A percentile compares a stretch with the other conserved stretches of the same genome.
Evolutionary conservation across 2,329 filamentous ascomycete genomes (phyloP).

Genomic region (Microthyrium microscopicum): DNA sequence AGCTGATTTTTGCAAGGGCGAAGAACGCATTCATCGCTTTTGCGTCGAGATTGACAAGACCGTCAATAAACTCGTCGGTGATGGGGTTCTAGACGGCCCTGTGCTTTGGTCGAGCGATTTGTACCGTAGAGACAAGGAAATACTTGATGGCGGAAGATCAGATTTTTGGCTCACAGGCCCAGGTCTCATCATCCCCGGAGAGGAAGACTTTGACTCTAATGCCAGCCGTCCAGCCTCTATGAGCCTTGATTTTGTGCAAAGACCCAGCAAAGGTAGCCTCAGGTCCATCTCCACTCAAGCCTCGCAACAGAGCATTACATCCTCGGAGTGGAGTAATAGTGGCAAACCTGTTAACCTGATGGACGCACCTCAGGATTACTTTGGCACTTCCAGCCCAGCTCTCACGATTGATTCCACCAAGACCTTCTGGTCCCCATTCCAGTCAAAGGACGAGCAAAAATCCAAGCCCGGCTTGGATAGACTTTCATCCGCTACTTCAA

Average conservation of each 20-base stretch:
- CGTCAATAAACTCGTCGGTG: constrained; percentile 69
- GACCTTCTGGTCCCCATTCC: constrained; percentile 83
- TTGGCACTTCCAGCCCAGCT: constrained; percentile 51
- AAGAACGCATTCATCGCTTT: constrained; percentile 88
- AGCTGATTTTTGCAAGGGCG: constrained; percentile 86
- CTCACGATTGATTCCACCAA: constrained; percentile 57
- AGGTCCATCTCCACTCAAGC: constrained; percentile 26
- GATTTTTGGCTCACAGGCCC: constrained; percentile 30
- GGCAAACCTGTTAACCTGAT: constrained; percentile 42
- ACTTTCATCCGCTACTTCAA: constrained; percentile 24
- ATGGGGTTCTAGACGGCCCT: constrained; percentile 68
- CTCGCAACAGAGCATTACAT: constrained; percentile 55
- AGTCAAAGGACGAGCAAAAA: constrained; percentile 47
- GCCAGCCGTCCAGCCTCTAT: constrained; percentile 2
- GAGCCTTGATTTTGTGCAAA: constrained; percentile 29
- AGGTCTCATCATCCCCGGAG: constrained; percentile 30
- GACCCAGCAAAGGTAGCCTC: constrained; percentile 39
- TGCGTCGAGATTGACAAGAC: constrained; percentile 80
- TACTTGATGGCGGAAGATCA: constrained; percentile 34
- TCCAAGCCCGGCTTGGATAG: not conserved
- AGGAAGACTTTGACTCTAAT: constrained; percentile 27
- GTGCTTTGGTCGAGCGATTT: constrained; percentile 87
- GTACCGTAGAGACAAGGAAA: constrained; percentile 58
- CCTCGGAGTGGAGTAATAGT: constrained; percentile 40
- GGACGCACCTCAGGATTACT: constrained; percentile 54